Percentiles rank a stretch among this genome's conserved stretches.
Conservation (phyloP, 2,329 filamentous ascomycete genomes). For the Pseudogymnoascus sp. region DNA sequence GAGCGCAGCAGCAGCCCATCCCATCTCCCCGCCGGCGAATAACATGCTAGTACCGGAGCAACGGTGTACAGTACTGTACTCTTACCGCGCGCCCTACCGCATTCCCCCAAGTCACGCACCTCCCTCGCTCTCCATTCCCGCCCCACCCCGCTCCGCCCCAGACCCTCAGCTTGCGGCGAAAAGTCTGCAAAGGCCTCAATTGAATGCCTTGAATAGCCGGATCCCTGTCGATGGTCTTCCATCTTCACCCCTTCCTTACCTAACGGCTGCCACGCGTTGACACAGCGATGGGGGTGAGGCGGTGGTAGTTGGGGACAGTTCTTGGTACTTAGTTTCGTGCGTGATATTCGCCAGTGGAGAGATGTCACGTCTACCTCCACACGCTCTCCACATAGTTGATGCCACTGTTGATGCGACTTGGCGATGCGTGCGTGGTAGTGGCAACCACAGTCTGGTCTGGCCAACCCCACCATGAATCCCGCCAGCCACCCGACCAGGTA, state of each 20-base stretch:
- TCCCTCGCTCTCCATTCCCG: neutral
- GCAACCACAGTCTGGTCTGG: neutral
- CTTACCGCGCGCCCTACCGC: neutral
- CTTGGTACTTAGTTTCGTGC: neutral
- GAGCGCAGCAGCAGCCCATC: neutral
- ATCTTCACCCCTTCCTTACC: neutral
- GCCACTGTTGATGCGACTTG: neutral
- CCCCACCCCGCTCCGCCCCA: neutral
- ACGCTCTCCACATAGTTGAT: no score
- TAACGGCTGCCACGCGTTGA: neutral
- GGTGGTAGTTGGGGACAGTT: neutral
- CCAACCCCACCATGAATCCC: neutral
- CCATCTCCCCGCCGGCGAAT: neutral
- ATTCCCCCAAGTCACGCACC: neutral
- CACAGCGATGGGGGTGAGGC: neutral
- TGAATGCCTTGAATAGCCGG: neutral
- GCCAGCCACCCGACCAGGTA: conserved; percentile 6
- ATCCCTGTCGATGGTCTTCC: neutral
- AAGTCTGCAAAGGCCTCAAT: neutral
- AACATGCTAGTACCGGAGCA: neutral
- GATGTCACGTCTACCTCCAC: neutral
- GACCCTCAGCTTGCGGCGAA: neutral
- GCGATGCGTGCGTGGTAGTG: neutral
- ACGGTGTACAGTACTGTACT: neutral
- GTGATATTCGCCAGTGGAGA: neutral